A percentile compares a stretch with the other conserved stretches of the same genome.
These are phyloP conservation scores for Malassezia obtusa DNA, from an alignment of 1,284 basidiomycete species.

Conservation along the genomic window DNA sequence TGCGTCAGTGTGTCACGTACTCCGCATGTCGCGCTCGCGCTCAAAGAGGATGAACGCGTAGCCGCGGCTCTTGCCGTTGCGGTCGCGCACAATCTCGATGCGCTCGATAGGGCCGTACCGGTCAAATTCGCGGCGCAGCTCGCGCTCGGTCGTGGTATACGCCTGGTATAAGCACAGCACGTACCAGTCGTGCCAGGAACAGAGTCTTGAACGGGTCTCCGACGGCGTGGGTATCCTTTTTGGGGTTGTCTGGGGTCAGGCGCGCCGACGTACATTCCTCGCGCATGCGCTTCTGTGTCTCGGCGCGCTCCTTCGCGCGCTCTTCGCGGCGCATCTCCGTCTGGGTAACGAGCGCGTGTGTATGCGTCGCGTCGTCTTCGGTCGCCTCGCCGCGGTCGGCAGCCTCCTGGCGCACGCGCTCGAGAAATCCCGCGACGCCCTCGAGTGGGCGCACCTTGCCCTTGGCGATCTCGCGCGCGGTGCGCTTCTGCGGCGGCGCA, in stretches of 20 bases:
- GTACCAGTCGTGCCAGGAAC: slow-evolving; percentile 73
- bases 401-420: slow-evolving; percentile 32
- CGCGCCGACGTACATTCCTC: slow-evolving; percentile 9
- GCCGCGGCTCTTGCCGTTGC: slow-evolving; percentile 68
- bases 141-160: slow-evolving; percentile 77
- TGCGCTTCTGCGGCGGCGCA: slow-evolving; percentile 17
- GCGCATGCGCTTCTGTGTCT: slow-evolving; percentile 13
- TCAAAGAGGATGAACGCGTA: slow-evolving; percentile 98
- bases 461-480: slow-evolving; percentile 7
- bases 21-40: slow-evolving; percentile 83
- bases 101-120: slow-evolving; percentile 86
- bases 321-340: slow-evolving; percentile 29
- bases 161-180: slow-evolving; percentile 51
- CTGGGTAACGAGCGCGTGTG: slow-evolving; percentile 26
- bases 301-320: slow-evolving; percentile 13
- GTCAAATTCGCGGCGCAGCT: slow-evolving; percentile 88
- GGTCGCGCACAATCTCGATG: slow-evolving; percentile 76
- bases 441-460: slow-evolving; percentile 28
- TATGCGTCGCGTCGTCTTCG: slow-evolving; percentile 23
- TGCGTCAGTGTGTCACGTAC: slow-evolving; percentile 45
- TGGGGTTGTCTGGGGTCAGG: slow-evolving; percentile 64
- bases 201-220: slow-evolving; percentile 98
- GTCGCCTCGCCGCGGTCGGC: slow-evolving; percentile 36
- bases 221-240: slow-evolving; percentile 79
- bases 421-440: slow-evolving; percentile 35